Conservation (phyloP, 2,329 filamentous ascomycete species). For the Chaetomiaceae sp. region DNA sequence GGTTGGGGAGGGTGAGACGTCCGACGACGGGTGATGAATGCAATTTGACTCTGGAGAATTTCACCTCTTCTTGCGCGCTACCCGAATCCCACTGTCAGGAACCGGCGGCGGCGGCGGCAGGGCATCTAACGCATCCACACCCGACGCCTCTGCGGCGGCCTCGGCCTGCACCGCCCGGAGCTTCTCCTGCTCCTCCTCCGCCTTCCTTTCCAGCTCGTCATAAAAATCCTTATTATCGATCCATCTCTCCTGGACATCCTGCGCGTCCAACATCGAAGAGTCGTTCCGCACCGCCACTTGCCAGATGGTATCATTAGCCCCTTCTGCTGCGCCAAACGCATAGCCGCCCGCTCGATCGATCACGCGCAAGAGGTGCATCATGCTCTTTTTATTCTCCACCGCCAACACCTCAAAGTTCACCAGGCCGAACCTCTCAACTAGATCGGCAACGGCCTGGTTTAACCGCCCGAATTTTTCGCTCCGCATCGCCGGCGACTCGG, state of each 20-base stretch:
- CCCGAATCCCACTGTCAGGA: slow-evolving; percentile 58
- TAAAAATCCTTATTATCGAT: slow-evolving; percentile 84
- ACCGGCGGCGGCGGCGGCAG: slow-evolving; percentile 35
- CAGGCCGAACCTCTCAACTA: slow-evolving; percentile 86
- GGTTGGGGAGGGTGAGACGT: slow-evolving; percentile 42
- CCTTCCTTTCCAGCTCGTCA: slow-evolving; percentile 71
- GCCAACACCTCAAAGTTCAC: slow-evolving; percentile 91
- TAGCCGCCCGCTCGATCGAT: slow-evolving; percentile 93
- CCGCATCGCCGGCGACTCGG: slow-evolving; percentile 66
- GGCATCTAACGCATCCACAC: slow-evolving; percentile 45
- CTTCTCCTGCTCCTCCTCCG: slow-evolving; percentile 71
- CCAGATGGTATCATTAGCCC: slow-evolving; percentile 96
- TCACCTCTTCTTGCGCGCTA: slow-evolving; percentile 62
- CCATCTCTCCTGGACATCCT: slow-evolving; percentile 95
- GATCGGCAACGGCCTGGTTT: slow-evolving; percentile 78
- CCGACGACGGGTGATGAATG: slow-evolving; percentile 42
- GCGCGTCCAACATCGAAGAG: slow-evolving; percentile 69
- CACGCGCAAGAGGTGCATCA: slow-evolving; percentile 85
- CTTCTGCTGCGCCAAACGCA: slow-evolving; percentile 84
- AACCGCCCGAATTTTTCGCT: slow-evolving; percentile 76
- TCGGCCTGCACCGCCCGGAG: slow-evolving; percentile 36
- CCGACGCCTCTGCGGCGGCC: slow-evolving; percentile 33
- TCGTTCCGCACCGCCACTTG: slow-evolving; percentile 84
- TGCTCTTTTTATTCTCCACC: slow-evolving; percentile 93
- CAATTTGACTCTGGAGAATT: no score